Percentiles rank a stretch among this genome's conserved stretches.
Conservation (phyloP, 768 basidiomycete species). For the Russula sp. region DNA sequence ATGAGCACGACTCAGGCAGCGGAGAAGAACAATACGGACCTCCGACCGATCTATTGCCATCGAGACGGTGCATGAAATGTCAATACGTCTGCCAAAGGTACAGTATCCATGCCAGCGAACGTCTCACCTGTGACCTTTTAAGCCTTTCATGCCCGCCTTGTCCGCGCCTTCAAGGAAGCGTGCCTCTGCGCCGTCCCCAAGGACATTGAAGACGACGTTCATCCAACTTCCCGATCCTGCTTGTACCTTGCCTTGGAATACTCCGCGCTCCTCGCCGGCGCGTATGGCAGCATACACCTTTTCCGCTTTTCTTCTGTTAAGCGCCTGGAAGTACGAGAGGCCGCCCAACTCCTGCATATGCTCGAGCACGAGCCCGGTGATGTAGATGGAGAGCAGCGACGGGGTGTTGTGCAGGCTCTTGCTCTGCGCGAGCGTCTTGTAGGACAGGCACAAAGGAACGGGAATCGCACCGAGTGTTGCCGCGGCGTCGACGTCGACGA, state of each 20-base stretch:
- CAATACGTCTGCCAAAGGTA: not conserved
- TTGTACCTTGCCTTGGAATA: conserved; percentile 65
- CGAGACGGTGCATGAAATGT: not conserved
- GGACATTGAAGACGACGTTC: conserved; percentile 84
- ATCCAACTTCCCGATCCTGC: conserved; percentile 83
- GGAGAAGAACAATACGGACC: conserved; percentile 9
- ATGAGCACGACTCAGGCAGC: not conserved
- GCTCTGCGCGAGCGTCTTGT: conserved; percentile 72
- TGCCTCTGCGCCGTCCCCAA: conserved; percentile 65
- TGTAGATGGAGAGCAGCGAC: conserved; percentile 84
- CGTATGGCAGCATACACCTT: conserved; percentile 69
- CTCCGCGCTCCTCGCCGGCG: conserved; percentile 61
- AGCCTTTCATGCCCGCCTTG: conserved; percentile 66
- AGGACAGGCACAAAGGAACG: conserved; percentile 73
- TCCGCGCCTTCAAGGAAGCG: conserved; percentile 79
- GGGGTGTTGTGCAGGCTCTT: conserved; percentile 90
- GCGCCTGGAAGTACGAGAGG: conserved; percentile 51
- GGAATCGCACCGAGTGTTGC: conserved; percentile 61
- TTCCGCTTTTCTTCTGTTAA: conserved; percentile 66
- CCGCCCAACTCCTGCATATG: conserved; percentile 62
- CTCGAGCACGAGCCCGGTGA: conserved; percentile 77
- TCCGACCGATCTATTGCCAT: conserved; percentile 19
- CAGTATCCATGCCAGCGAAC: not conserved
- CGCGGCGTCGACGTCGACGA: conserved; percentile 83
- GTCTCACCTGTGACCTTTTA: conserved; percentile 87